These are phyloP conservation scores for Maudiozyma saulgeensis DNA, from an alignment of 805 yeast genomes.

Conservation along the genomic window DNA sequence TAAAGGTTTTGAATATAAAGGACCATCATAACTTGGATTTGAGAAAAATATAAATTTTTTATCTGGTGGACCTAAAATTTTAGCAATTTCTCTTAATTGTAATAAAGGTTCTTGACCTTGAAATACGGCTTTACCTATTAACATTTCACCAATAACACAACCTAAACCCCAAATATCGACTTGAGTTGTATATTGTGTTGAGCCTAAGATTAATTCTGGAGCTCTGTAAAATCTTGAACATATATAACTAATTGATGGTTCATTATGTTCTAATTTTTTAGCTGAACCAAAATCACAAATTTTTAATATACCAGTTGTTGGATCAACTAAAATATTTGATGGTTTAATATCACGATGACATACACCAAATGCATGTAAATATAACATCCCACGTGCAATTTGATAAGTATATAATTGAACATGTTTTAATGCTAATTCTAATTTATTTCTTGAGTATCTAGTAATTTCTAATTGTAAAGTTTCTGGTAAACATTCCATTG, in stretches of 20 bases:
- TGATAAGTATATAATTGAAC: slow-evolving; percentile 72
- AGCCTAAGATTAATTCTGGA: slow-evolving; percentile 91
- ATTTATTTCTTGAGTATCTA: slow-evolving; percentile 50
- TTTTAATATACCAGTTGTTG: slow-evolving; percentile 53
- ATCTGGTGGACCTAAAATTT: slow-evolving; percentile 82
- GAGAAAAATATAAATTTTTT: slow-evolving; percentile 61
- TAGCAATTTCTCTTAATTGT: slow-evolving; percentile 84
- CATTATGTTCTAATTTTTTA: slow-evolving; percentile 63
- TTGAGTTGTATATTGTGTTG: slow-evolving; percentile 75
- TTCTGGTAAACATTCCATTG: slow-evolving; percentile 82
- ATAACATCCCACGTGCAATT: slow-evolving; percentile 74
- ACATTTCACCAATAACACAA: slow-evolving; percentile 91
- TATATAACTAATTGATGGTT: slow-evolving; percentile 88
- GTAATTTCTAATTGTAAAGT: slow-evolving; percentile 69
- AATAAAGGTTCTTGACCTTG: slow-evolving; percentile 86
- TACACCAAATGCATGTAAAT: slow-evolving; percentile 69
- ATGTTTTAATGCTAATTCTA: slow-evolving; percentile 60
- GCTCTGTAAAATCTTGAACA: slow-evolving; percentile 80
- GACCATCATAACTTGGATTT: slow-evolving; percentile 68
- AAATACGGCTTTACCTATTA: slow-evolving; percentile 86
- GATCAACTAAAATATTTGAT: slow-evolving; percentile 69
- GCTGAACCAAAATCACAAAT: slow-evolving; percentile 85
- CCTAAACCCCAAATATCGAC: slow-evolving; percentile 98
- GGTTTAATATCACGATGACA: slow-evolving; percentile 84
- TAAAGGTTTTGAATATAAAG: slow-evolving; percentile 57